These are phyloP conservation scores for Rauvolfia tetraphylla DNA, from an alignment of 257 asterid genomes.

Conservation along the genomic window DNA sequence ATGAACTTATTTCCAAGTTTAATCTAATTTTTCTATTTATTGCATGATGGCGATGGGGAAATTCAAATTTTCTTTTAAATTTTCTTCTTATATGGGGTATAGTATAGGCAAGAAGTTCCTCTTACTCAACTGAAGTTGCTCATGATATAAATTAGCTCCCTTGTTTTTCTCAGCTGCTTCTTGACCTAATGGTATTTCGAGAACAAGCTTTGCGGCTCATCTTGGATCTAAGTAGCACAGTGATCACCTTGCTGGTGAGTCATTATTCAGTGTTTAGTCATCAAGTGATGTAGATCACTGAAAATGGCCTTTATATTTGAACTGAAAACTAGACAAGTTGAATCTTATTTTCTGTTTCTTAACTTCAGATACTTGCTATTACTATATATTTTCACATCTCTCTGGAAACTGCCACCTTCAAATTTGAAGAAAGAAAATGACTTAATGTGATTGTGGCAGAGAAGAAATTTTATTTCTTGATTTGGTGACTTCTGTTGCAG, in stretches of 20 bases:
- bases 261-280: constrained; percentile 19
- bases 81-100: not conserved
- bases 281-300: not conserved
- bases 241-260: constrained; percentile 94
- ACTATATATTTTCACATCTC: not conserved
- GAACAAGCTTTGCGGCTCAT: constrained; percentile 98
- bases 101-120: not conserved
- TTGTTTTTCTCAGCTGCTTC: constrained; percentile 75
- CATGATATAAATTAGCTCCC: constrained; percentile 4
- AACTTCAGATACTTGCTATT: not conserved
- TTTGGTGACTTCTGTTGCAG: constrained; percentile 49
- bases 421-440: not conserved
- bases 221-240: constrained; percentile 97
- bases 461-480: constrained; percentile 4
- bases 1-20: not conserved
- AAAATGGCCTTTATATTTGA: not conserved
- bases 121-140: not conserved
- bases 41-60: not conserved
- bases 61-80: not conserved
- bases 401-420: not conserved
- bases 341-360: not conserved
- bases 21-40: not conserved
- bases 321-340: not conserved
- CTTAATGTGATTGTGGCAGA: not conserved
- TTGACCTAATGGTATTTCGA: constrained; percentile 95